Percentiles rank a stretch among this genome's conserved stretches.
phyloP scores from a whole-genome alignment of 805 yeast genomes.

The Sungouiozyma intestinalis region DNA sequence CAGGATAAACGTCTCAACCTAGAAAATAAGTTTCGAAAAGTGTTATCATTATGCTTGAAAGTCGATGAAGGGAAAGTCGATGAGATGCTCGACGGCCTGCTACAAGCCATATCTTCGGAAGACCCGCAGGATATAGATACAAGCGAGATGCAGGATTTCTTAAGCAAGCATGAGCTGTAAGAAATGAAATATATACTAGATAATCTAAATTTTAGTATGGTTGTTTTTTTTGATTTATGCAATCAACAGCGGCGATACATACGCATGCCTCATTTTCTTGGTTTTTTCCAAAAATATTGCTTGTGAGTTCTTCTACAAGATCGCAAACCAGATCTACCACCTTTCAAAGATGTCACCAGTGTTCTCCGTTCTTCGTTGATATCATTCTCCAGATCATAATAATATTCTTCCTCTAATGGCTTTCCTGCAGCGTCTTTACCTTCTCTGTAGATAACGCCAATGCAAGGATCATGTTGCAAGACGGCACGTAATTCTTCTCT shows the following conservation, averaged over 20 bases:
- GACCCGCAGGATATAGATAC: slow-evolving; percentile 62
- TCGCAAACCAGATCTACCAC: slow-evolving; percentile 67
- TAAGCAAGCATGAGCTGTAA: slow-evolving; percentile 36
- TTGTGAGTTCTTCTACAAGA: slow-evolving; percentile 90
- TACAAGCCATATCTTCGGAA: slow-evolving; percentile 78
- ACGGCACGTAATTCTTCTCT: slow-evolving; percentile 38
- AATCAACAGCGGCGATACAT: not conserved
- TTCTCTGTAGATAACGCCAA: slow-evolving; percentile 77
- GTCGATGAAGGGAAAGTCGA: slow-evolving; percentile 76
- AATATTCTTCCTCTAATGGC: slow-evolving; percentile 87
- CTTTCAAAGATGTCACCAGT: slow-evolving; percentile 68
- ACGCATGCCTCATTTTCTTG: slow-evolving; percentile 17
- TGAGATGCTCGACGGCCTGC: slow-evolving; percentile 66
- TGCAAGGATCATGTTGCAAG: slow-evolving; percentile 30
- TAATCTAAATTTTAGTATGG: not conserved
- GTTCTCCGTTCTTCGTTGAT: slow-evolving; percentile 55
- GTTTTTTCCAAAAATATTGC: slow-evolving; percentile 47
- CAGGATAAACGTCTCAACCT: slow-evolving; percentile 43
- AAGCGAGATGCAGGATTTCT: slow-evolving; percentile 38
- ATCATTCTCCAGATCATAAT: slow-evolving; percentile 80
- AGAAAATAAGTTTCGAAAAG: slow-evolving; percentile 74
- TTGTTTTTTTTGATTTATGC: not conserved
- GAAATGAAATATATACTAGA: slow-evolving; percentile 1
- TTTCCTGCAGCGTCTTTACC: slow-evolving; percentile 98
- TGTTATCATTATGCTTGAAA: slow-evolving; percentile 82